Percentiles rank a stretch among this genome's conserved stretches.
Evolutionary conservation across 163 green algal genomes (phyloP).

Genomic region (Volvox carteri): DNA sequence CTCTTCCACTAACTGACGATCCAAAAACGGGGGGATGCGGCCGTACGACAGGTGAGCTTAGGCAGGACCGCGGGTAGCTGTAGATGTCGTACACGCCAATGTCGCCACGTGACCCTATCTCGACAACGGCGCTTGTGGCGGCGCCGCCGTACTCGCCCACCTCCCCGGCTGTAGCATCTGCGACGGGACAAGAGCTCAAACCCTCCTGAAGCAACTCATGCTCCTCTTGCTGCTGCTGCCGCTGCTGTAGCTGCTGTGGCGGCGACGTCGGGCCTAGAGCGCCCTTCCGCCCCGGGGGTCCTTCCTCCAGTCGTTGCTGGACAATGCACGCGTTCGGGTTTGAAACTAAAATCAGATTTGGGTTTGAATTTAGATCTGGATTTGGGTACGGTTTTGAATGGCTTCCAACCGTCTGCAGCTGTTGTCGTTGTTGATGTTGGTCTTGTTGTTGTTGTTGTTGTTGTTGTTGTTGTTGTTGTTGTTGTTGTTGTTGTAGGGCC

Average conservation of each 20-base stretch:
- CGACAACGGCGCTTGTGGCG: background rate
- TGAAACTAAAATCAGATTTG: too few species aligned
- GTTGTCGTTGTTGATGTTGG: background rate
- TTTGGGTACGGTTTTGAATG: too few species aligned
- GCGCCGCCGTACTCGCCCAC: background rate
- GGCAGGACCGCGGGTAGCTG: background rate
- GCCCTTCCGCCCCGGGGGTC: too few species aligned
- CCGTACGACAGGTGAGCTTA: background rate
- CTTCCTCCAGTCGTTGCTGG: too few species aligned
- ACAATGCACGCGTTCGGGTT: too few species aligned
- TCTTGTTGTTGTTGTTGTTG: background rate
- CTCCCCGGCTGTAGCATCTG: too few species aligned
- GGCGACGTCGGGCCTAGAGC: too few species aligned
- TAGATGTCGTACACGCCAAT: background rate
- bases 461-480: background rate
- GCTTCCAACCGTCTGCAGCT: background rate
- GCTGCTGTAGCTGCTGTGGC: background rate
- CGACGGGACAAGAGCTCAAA: too few species aligned
- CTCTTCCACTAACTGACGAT: background rate
- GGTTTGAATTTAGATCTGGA: too few species aligned
- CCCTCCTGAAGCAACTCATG: too few species aligned
- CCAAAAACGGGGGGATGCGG: background rate
- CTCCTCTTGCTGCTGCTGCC: conserved; percentile 16
- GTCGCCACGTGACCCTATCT: background rate
- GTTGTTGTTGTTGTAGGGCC: background rate